phyloP scores from a whole-genome alignment of 345 rosid species.

The Excoecaria agallocha region DNA sequence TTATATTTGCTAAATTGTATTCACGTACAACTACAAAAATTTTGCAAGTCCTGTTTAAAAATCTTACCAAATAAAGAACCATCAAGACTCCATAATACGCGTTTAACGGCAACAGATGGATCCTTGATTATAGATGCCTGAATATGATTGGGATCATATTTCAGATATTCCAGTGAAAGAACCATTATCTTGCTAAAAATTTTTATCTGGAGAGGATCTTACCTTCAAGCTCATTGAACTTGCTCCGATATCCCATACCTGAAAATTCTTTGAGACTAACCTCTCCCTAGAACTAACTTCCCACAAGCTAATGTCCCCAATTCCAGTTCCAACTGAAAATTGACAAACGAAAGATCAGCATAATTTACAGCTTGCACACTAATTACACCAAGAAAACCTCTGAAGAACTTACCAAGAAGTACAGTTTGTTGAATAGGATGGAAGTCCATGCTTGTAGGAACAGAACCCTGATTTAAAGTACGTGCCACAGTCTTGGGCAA shows the following conservation, averaged over 20 bases:
- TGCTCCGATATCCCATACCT: constrained; percentile 39
- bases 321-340: constrained; percentile 36
- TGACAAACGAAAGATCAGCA: constrained; percentile 6
- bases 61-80: constrained; percentile 44
- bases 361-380: constrained; percentile 7
- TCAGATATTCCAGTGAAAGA: background rate
- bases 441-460: constrained; percentile 46
- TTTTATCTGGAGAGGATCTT: background rate
- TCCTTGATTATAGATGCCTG: constrained; percentile 40
- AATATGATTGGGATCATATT: constrained; percentile 10
- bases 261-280: constrained; percentile 29
- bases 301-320: constrained; percentile 42
- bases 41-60: background rate
- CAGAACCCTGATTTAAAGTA: constrained; percentile 30
- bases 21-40: constrained; percentile 1
- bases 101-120: constrained; percentile 38
- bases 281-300: constrained; percentile 37
- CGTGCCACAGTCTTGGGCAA: constrained; percentile 36
- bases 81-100: constrained; percentile 40
- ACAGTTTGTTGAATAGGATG: constrained; percentile 42
- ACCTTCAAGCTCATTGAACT: constrained; percentile 40
- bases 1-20: background rate
- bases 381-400: constrained; percentile 12
- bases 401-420: constrained; percentile 39
- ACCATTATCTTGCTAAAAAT: background rate